Evolutionary conservation across 2,329 filamentous ascomycete genomes (phyloP), one percentile per base, ranked within the genome.

Genomic region (Pestalotiopsis sp.): DNA sequence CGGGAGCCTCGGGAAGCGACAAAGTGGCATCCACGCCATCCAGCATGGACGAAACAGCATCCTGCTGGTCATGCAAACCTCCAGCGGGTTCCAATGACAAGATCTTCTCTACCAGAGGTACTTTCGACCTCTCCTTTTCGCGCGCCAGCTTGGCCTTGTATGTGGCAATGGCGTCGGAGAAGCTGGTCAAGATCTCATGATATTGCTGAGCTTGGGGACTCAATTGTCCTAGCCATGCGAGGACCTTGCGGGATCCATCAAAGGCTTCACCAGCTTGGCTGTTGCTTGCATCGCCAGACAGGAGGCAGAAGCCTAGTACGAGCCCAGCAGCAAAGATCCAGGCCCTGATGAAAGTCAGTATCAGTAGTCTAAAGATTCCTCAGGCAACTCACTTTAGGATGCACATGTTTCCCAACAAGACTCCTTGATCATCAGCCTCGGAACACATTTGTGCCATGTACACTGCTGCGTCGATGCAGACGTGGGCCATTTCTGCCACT

Each of bases 171-270:
- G 85, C 85, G 11, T 81, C 81, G 0, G 81, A 80, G 4, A 88
- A 76, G 2, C 81, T 77, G 0, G 79, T 83, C 7, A 90, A 77
- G 23, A 90, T 90, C 5, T 88, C 85, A 13, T 83, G 80, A 72
- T 90, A 90, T 65, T 89, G 87, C 2, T 81, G 83, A 3, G 88
- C 88, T 70, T 89, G 87, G 0, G 86, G 84, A 56, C 85, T 88
- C 62, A 85, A 82, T 0, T 76, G 75, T 0, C 84, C 81, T 0
- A 90, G 75, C 39, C 82, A 82, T 1, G 78, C 79, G 1, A 90
- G 80, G 1, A 90, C 83, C 20, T 84, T 80, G 4, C 83, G 81
- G 1, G 87, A 84, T 2, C 83, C 82, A 23, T 79, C 76, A 70
- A 89, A 90, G 0, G 87, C 84, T 6, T 75, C 74, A n/a, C 83